phyloP scores from a whole-genome alignment of 2,329 filamentous ascomycete species.

The Paraphaeosphaeria sporulosa region DNA sequence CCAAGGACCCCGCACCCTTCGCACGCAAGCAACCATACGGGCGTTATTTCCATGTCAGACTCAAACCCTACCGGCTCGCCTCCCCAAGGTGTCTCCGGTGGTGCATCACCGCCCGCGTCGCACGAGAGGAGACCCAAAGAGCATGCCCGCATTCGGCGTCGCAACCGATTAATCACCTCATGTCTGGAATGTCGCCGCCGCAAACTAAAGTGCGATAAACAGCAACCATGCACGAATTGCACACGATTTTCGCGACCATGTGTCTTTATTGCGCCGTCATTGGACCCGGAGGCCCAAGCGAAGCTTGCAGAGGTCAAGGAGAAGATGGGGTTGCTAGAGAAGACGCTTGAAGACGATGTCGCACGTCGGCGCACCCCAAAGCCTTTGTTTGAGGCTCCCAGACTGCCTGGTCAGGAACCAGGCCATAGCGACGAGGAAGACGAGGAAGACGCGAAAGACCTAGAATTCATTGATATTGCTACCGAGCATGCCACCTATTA shows the following conservation, averaged over 20 bases:
- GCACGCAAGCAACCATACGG: constrained; percentile 6
- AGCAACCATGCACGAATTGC: constrained; percentile 74
- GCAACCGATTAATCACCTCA: constrained; percentile 49
- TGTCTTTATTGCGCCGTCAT: constrained; percentile 70
- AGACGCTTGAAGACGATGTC: constrained; percentile 73
- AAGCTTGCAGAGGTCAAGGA: constrained; percentile 81
- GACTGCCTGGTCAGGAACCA: constrained; percentile 52
- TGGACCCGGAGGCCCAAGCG: constrained; percentile 74
- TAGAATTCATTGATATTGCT: constrained; percentile 70
- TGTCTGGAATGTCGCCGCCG: constrained; percentile 64
- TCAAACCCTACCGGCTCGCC: constrained; percentile 19
- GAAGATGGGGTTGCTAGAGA: constrained; percentile 75
- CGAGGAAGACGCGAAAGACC: constrained; percentile 62
- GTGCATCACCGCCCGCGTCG: constrained; percentile 13
- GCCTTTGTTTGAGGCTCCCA: constrained; percentile 12
- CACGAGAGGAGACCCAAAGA: constrained; percentile 30
- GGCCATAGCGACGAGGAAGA: constrained; percentile 64
- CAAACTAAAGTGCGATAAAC: constrained; percentile 81
- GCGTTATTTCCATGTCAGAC: constrained; percentile 16
- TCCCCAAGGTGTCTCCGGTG: constrained; percentile 7
- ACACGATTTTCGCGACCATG: constrained; percentile 60
- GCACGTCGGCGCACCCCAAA: constrained; percentile 53
- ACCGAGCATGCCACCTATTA: constrained; percentile 74
- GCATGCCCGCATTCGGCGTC: constrained; percentile 43
- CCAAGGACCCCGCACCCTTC: not conserved